Evolutionary conservation across 257 asterid genomes (phyloP), one percentile per base, ranked within the genome.

Genomic region (Ballota nigra): DNA sequence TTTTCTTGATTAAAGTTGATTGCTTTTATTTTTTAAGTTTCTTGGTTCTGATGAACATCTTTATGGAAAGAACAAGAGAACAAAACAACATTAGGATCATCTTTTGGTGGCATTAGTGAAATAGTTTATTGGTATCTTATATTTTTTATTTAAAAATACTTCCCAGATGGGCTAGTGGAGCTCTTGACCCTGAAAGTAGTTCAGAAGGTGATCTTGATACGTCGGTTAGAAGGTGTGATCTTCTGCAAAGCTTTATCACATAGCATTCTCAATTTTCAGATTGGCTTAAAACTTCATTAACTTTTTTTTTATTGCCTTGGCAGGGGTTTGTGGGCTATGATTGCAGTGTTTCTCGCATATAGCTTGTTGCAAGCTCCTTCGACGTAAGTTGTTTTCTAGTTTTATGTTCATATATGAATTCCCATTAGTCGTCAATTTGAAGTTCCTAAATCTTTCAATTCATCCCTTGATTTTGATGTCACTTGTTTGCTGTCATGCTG

Each of bases 311-410:
- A 26, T 70, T 80, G 56, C 63, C 49, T 79, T 81, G 75, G 41
- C 72, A 95, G 99, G 89, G 99, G 99, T 65, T 66, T 92, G 56
- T 95, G 97, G 97, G 99, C 99, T 58, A 88, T 95, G 98, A 78
- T 88, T 55, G 94, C 97, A 5, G 96, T 92, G 61, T 92, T 86
- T 82, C 98, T 92, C 45, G 92, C 99, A 79, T 95, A 95, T 77
- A 88, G 97, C 83, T 85, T 95, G 88, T 84, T 95, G 69, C 99
- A 95, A 85, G 96, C 97, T 71, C 99, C 99, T 75, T 89, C 97
- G 1, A 95, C 98, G 99, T 95, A 83, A 84, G 98, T 82, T 71
- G 18, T 40, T 57, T 43, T 13, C 66, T 53, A 7, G 33, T 68
- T 47, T 31, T 60, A 22, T 69, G 56, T 71, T 34, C 52, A 19